Percentiles rank a stretch among this genome's conserved stretches.
Evolutionary conservation across 1,284 basidiomycete species (phyloP).

Genomic region (Uromyces viciae-fabae): DNA sequence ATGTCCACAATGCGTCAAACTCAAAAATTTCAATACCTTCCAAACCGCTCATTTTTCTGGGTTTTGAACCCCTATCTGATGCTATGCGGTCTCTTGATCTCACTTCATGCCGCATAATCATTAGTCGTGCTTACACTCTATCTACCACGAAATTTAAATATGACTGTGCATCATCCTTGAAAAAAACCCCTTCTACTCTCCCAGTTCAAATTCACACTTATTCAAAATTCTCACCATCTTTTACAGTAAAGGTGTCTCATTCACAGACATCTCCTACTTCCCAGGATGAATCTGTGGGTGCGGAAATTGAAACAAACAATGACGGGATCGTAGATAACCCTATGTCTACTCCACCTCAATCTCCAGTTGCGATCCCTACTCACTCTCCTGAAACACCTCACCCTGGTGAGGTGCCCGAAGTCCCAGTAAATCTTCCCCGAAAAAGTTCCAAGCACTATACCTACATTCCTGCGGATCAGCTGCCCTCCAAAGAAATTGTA

Average conservation of each 20-base stretch:
- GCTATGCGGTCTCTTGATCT: slow-evolving; percentile 2
- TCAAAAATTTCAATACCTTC: not conserved
- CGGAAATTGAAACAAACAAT: no score
- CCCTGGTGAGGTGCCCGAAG: not conserved
- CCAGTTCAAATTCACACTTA: no score
- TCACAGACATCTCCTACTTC: no score
- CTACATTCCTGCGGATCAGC: not conserved
- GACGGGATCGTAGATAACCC: no score
- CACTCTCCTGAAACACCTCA: not conserved
- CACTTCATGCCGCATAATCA: not conserved
- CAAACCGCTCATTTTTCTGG: not conserved
- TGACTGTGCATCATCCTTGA: not conserved
- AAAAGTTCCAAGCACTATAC: not conserved
- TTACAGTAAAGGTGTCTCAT: not conserved
- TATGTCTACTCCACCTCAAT: not conserved
- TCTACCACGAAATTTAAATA: not conserved
- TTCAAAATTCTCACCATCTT: no score
- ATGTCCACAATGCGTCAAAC: not conserved
- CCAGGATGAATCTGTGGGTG: no score
- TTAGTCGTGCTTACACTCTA: not conserved
- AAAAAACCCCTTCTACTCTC: not conserved
- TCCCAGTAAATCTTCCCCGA: not conserved
- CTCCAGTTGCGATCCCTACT: not conserved
- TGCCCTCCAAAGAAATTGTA: not conserved
- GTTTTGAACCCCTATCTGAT: not conserved